A percentile compares a stretch with the other conserved stretches of the same genome.
Conservation (phyloP, 495 filamentous ascomycete species). For the Hyaloscypha variabilis region DNA sequence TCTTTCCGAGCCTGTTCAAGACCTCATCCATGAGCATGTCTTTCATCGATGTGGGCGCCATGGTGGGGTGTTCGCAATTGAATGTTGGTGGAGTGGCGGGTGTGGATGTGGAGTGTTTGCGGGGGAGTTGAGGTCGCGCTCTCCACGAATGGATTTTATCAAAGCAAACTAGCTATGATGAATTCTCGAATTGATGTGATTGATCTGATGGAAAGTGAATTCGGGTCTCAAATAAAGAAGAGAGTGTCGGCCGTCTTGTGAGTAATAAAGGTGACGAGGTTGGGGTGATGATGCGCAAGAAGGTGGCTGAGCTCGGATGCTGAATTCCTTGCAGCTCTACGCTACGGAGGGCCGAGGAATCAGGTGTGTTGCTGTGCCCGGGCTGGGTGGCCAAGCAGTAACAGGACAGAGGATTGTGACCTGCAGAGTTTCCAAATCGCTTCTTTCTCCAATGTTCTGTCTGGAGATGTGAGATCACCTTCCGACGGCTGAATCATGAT, state of each 20-base stretch:
- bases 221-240: neutral
- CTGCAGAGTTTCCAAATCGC: neutral
- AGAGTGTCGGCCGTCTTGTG: neutral
- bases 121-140: neutral
- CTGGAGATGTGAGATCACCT: neutral
- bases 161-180: neutral
- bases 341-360: neutral
- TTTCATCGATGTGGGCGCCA: conserved; percentile 17
- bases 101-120: neutral
- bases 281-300: neutral
- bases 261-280: neutral
- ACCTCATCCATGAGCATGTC: neutral
- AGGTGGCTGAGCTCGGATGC: neutral
- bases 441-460: neutral
- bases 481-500: neutral
- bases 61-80: neutral
- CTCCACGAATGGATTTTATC: neutral
- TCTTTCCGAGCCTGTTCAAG: neutral
- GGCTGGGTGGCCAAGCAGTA: neutral
- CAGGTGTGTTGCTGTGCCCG: neutral
- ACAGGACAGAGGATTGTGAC: neutral
- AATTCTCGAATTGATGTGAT: neutral
- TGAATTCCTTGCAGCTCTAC: neutral
- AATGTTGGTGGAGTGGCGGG: neutral
- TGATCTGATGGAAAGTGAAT: neutral